Conservation (phyloP, 305 asterid genomes). For the Coffea humblotiana region DNA sequence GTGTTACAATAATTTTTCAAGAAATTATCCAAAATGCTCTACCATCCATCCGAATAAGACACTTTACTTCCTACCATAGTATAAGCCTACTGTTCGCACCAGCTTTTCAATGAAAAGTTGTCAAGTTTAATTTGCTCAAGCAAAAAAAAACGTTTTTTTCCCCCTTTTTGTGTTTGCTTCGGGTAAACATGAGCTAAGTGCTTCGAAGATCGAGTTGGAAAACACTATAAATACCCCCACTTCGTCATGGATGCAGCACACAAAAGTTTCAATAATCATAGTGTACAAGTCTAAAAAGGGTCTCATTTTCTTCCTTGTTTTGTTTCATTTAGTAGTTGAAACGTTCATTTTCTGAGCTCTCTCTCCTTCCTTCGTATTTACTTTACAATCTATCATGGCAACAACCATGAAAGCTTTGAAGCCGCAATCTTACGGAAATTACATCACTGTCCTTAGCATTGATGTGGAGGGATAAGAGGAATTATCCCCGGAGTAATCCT, state of each 20-base stretch:
- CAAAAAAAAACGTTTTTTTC: too few species aligned
- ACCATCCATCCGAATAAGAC: too few species aligned
- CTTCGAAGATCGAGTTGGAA: too few species aligned
- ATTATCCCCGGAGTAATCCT: slow-evolving; percentile 17
- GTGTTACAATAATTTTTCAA: too few species aligned
- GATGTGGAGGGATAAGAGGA: slow-evolving; percentile 46
- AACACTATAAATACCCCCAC: slow-evolving; percentile 8
- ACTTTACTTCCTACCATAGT: too few species aligned
- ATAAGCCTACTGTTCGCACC: too few species aligned
- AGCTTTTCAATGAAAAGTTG: too few species aligned
- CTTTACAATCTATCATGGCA: background rate
- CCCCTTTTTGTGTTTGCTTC: background rate
- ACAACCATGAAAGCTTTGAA: background rate
- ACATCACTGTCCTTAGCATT: slow-evolving; percentile 33
- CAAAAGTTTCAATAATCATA: background rate
- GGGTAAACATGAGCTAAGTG: background rate
- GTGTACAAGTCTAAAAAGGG: background rate
- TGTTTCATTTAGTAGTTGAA: background rate
- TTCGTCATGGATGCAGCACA: background rate
- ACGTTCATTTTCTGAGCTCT: background rate
- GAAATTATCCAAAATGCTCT: too few species aligned
- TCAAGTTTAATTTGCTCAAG: too few species aligned
- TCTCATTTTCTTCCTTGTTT: background rate
- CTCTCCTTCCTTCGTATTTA: background rate
- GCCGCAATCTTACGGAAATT: slow-evolving; percentile 21